Evolutionary conservation across 2,329 filamentous ascomycete species (phyloP).

Genomic region (Xylariaceae sp.): DNA sequence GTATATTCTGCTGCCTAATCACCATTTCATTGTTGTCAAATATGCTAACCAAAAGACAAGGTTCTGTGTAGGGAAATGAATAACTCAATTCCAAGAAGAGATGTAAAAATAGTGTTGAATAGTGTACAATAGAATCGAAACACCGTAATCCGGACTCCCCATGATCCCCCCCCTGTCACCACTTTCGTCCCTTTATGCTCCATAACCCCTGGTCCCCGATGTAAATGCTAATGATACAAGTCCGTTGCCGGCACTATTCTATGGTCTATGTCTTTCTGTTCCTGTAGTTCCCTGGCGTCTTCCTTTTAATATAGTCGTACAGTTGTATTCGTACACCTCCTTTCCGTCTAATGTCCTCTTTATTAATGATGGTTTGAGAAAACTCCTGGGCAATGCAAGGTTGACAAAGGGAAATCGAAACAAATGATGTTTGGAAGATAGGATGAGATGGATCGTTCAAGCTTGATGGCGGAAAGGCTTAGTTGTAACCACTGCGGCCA

Average conservation of each 20-base stretch:
- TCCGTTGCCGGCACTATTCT: constrained; percentile 20
- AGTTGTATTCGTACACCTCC: constrained; percentile 20
- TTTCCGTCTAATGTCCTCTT: not conserved
- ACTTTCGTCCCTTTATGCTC: no score
- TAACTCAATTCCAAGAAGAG: constrained; percentile 9
- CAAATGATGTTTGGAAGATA: constrained; percentile 12
- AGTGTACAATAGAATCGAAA: constrained; percentile 2
- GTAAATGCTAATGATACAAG: constrained; percentile 17
- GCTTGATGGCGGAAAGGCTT: constrained; percentile 10
- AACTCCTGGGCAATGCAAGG: constrained; percentile 18
- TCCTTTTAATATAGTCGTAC: constrained; percentile 20
- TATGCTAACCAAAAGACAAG: constrained; percentile 30
- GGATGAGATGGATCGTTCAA: constrained; percentile 12
- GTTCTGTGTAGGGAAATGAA: constrained; percentile 54
- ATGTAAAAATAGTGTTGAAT: constrained; percentile 7
- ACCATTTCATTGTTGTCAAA: no score
- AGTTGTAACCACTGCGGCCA: constrained; percentile 20
- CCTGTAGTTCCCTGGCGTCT: no score
- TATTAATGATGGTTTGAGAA: no score
- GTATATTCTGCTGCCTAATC: constrained; percentile 35
- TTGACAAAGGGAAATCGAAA: constrained; percentile 19
- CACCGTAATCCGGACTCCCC: constrained; percentile 10
- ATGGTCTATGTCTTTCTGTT: constrained; percentile 18
- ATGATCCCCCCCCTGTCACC: constrained; percentile 17
- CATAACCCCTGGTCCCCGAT: no score